Base-by-base conservation (phyloP, 1,139 yeast genomes). In the Wickerhamomyces sp. region DNA sequence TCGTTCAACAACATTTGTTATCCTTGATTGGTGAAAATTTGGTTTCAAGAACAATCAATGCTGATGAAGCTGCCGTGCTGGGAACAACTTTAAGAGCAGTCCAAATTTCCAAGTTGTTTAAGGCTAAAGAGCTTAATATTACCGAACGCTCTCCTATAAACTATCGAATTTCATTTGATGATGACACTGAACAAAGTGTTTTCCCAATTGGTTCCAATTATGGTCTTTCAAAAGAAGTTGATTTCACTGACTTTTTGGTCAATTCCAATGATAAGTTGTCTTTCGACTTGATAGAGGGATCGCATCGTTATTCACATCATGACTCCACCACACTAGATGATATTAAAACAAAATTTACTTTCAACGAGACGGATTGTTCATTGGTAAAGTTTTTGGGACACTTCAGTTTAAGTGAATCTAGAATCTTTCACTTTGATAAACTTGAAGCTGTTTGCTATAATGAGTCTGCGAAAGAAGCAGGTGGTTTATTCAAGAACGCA, bases 11-110 rank as follows among this genome's bases (percentile, higher is more conserved):
- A 31, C 72, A 69, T 36, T 59, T 82, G 40, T 52, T 62, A 6
- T 58, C 71, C 5, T 66, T 83, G 30, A 62, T 81, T 28, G 80
- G 80, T 3, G 78, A 76, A 21, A 78, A 73, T 3, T 64, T 68
- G 37, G 66, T 93, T 32, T 72, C 95, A n/a, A 88, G 82, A 57
- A 86, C 82, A 37, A 95, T 93, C 32, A 91, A 91, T 58, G 93
- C 98, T 0, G 99, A 91, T 61, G 99, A 91, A 61, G 79, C 96
- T 40, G 88, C 87, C 40, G 95, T 88, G 12, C 68, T 86, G 52
- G 99, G 99, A 36, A 78, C 94, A 6, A 78, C 96, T 12, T 64
- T 84, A 31, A 73, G 88, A 44, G 98, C 93, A 12, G 83, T 88
- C 35, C 72, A 68, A 14, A 54, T 78, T 16, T 72, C 81, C 20